Conservation (phyloP, 2,329 filamentous ascomycete genomes). For the Corinectria fuckeliana region DNA sequence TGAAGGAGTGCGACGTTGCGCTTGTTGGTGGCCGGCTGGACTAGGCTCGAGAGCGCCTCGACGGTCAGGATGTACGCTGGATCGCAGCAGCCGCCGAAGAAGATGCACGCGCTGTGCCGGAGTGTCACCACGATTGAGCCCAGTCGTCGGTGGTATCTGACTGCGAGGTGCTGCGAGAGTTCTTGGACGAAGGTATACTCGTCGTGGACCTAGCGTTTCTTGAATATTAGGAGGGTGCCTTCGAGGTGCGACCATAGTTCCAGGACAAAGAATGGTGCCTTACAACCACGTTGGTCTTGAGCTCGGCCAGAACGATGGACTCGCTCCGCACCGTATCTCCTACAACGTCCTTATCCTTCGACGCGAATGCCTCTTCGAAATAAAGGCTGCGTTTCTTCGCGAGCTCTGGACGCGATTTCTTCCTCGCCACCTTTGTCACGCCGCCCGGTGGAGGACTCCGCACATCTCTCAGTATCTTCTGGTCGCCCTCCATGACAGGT, state of each 20-base stretch:
- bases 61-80: slow-evolving; percentile 82
- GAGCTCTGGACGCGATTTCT: slow-evolving; percentile 29
- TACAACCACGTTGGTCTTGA: slow-evolving; percentile 44
- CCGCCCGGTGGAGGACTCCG: slow-evolving; percentile 23
- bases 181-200: slow-evolving; percentile 77
- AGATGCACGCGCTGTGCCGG: slow-evolving; percentile 76
- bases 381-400: slow-evolving; percentile 40
- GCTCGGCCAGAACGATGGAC: slow-evolving; percentile 64
- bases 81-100: slow-evolving; percentile 77
- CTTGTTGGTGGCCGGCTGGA: slow-evolving; percentile 79
- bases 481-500: slow-evolving; percentile 41
- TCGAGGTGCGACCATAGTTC: not conserved
- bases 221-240: slow-evolving; percentile 4
- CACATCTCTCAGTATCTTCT: slow-evolving; percentile 25
- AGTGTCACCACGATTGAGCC: slow-evolving; percentile 77
- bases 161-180: slow-evolving; percentile 74
- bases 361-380: slow-evolving; percentile 54
- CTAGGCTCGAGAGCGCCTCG: slow-evolving; percentile 69
- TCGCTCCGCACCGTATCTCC: slow-evolving; percentile 57
- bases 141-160: slow-evolving; percentile 76
- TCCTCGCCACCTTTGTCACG: slow-evolving; percentile 21
- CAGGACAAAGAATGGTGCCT: slow-evolving; percentile 2
- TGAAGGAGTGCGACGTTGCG: slow-evolving; percentile 81
- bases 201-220: slow-evolving; percentile 66
- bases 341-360: slow-evolving; percentile 37